phyloP scores from a whole-genome alignment of 2,329 filamentous ascomycete genomes.

The Fusarium citri region DNA sequence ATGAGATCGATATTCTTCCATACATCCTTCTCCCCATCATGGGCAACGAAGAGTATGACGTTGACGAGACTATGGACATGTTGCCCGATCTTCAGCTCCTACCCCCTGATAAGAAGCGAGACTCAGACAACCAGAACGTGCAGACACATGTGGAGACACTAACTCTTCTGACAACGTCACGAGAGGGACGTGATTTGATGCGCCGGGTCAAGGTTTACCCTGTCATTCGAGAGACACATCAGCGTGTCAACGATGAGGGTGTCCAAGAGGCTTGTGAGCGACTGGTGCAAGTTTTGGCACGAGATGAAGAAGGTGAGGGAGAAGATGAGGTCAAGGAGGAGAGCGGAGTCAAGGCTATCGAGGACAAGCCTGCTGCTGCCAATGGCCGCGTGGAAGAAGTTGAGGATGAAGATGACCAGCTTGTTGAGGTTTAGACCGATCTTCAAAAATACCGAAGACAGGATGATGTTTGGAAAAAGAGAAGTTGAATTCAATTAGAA shows the following conservation, averaged over 20 bases:
- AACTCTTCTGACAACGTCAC: conserved; percentile 82
- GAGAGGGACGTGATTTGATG: conserved; percentile 78
- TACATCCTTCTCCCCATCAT: conserved; percentile 91
- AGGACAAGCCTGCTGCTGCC: conserved; percentile 55
- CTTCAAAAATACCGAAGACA: too few species aligned
- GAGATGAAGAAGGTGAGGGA: conserved; percentile 71
- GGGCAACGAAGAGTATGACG: conserved; percentile 86
- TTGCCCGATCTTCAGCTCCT: conserved; percentile 89
- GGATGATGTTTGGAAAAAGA: not conserved
- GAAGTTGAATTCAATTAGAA: not conserved
- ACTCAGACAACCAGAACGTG: conserved; percentile 80
- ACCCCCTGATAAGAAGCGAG: conserved; percentile 88
- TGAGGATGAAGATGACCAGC: conserved; percentile 64
- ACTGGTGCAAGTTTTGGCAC: conserved; percentile 87
- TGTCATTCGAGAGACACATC: conserved; percentile 86
- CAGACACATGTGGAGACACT: conserved; percentile 91
- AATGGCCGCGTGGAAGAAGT: conserved; percentile 57
- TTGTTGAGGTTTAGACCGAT: conserved; percentile 63
- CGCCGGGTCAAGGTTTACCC: conserved; percentile 86
- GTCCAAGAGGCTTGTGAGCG: conserved; percentile 89
- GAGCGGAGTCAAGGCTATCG: conserved; percentile 49
- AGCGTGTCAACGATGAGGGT: conserved; percentile 79
- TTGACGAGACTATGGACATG: conserved; percentile 89
- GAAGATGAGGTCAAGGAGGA: conserved; percentile 53
- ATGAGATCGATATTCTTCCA: conserved; percentile 83